phyloP scores from a whole-genome alignment of 805 yeast species.

The Yamadazyma scolyti region DNA sequence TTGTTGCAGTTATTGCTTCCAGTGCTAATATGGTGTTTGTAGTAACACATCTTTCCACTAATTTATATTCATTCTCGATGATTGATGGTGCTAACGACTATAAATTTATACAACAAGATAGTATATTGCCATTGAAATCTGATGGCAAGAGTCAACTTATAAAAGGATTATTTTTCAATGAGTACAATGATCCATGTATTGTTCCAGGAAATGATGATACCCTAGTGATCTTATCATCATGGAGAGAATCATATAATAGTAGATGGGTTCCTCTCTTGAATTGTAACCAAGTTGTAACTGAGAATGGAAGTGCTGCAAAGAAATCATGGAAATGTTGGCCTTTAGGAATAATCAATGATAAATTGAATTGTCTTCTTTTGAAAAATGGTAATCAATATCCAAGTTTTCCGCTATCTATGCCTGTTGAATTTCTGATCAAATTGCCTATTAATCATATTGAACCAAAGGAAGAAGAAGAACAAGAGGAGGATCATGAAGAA shows the following conservation, averaged over 20 bases:
- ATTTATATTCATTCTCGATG: slow-evolving; percentile 43
- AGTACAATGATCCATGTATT: slow-evolving; percentile 86
- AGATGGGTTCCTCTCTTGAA: slow-evolving; percentile 86
- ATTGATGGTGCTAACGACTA: slow-evolving; percentile 42
- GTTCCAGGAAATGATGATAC: slow-evolving; percentile 72
- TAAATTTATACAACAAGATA: slow-evolving; percentile 37
- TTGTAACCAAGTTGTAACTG: slow-evolving; percentile 39
- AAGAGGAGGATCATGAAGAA: slow-evolving; percentile 53
- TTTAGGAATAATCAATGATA: slow-evolving; percentile 67
- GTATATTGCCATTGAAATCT: slow-evolving; percentile 30
- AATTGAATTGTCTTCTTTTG: slow-evolving; percentile 68
- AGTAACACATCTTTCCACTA: slow-evolving; percentile 40
- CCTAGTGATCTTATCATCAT: slow-evolving; percentile 64
- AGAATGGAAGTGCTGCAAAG: slow-evolving; percentile 45
- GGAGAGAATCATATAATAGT: slow-evolving; percentile 76
- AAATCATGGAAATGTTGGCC: slow-evolving; percentile 81
- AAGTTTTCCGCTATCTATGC: slow-evolving; percentile 78
- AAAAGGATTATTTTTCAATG: slow-evolving; percentile 78
- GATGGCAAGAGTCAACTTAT: slow-evolving; percentile 31
- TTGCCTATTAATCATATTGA: slow-evolving; percentile 52
- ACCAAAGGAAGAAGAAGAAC: slow-evolving; percentile 16
- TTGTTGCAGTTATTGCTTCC: slow-evolving; percentile 67
- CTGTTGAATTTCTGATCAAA: slow-evolving; percentile 69
- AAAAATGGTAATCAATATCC: slow-evolving; percentile 68
- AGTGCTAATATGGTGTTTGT: slow-evolving; percentile 49